phyloP scores from a whole-genome alignment of 1,284 basidiomycete genomes.

The Cerrena zonata region DNA sequence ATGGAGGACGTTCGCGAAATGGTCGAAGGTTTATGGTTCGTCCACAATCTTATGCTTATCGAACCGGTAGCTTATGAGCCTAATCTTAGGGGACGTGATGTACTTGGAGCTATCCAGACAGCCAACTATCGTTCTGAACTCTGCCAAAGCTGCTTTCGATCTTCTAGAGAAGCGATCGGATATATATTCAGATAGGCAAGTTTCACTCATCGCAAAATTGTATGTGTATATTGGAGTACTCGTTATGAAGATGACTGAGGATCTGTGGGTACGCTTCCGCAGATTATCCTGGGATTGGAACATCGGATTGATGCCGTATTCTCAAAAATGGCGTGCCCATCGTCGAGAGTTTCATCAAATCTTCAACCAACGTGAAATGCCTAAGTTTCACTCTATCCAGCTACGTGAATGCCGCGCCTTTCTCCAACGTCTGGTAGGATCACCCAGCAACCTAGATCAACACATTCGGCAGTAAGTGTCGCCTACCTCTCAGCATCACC shows the following conservation, averaged over 20 bases:
- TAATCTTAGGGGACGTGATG: neutral
- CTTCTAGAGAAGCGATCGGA: conserved; percentile 3
- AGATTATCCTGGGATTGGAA: no score
- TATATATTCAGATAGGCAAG: conserved; percentile 2
- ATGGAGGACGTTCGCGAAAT: no score
- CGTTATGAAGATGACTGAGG: no score
- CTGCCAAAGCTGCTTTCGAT: no score
- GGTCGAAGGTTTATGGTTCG: no score
- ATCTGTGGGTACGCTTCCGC: neutral
- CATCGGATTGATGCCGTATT: no score
- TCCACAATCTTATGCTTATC: neutral
- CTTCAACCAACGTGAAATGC: conserved; percentile 10
- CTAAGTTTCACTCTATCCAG: conserved; percentile 12
- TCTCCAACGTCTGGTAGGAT: no score
- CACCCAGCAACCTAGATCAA: conserved; percentile 12
- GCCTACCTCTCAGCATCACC: no score
- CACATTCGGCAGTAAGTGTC: no score
- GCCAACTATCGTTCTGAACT: no score
- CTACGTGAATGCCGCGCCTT: no score
- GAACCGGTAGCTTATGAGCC: neutral
- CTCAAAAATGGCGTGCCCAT: no score
- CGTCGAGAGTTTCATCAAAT: conserved; percentile 19
- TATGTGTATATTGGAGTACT: neutral
- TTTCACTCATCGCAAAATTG: neutral
- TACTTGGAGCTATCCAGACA: neutral